Evolutionary conservation across 2,329 filamentous ascomycete genomes (phyloP), one percentile per base, ranked within the genome.

Genomic region (Nannizziopsis arthrosporioides): DNA sequence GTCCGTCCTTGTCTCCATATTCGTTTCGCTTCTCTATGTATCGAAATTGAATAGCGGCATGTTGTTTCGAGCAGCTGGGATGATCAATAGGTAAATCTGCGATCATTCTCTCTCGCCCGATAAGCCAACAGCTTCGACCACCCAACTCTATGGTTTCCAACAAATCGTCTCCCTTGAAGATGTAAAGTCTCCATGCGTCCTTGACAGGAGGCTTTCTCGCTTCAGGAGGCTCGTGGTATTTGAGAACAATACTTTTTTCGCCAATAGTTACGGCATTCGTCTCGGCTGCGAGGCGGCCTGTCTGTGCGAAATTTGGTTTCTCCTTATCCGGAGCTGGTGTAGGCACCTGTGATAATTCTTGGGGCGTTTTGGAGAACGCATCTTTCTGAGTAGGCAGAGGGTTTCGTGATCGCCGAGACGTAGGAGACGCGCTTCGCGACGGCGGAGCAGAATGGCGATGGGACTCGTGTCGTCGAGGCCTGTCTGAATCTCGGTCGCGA

Each of bases 151-250:
- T 74, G 1, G 86, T 93, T 60, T 94, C 87, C 31, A 94, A 65
- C 2, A 93, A 74, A 49, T 88, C 84, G 22, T 75, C 66, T 9
- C 80, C 85, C 61, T 94, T 94, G 76, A 98, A 98, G 17, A 95
- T 77, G 63, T 93, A 96, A 42, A 98, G 72, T 51, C 85, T 85
- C 90, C 90, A 98, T 49, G 78, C 71, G 56, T 92, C 81, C 47
- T 80, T 82, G 0, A 82, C 61, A 0, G 89, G 75, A 0, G 92
- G 86, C 57, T 94, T 94, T 51, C 92, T 84, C 43, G 90, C 86
- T 70, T 98, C 92, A 9, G 86, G 71, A 1, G 92, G 92, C 67
- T 98, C 92, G 68, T 95, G 85, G 66, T 98, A 98, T 71, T 96
- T 96, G 41, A 98, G 77, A 2, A 86, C 80, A 47, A 94, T 81